Evolutionary conservation across 805 yeast genomes (phyloP).

Genomic region (Cyberlindnera galapagoensis): DNA sequence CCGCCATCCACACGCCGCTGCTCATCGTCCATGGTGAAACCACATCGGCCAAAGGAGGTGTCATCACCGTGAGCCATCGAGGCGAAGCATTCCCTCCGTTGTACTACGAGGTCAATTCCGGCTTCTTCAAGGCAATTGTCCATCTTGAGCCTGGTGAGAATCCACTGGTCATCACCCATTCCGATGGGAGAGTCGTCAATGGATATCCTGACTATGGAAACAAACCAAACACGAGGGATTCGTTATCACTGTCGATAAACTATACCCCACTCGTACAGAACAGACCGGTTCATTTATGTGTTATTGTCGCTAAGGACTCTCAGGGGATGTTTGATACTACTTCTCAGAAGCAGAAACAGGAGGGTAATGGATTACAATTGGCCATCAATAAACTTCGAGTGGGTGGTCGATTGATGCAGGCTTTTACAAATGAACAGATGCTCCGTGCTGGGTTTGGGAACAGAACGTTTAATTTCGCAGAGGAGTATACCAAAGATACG

Average conservation of each 20-base stretch:
- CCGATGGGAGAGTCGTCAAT: slow-evolving; percentile 29
- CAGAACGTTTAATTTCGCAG: slow-evolving; percentile 69
- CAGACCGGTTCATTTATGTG: slow-evolving; percentile 76
- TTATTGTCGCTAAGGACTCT: slow-evolving; percentile 73
- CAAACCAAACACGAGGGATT: slow-evolving; percentile 1
- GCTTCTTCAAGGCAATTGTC: slow-evolving; percentile 68
- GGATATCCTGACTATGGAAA: slow-evolving; percentile 23
- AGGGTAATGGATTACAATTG: slow-evolving; percentile 59
- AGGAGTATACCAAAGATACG: slow-evolving; percentile 52
- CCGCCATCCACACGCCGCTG: slow-evolving; percentile 41
- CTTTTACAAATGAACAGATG: slow-evolving; percentile 90
- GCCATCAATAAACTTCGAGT: slow-evolving; percentile 72
- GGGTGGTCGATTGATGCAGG: slow-evolving; percentile 85
- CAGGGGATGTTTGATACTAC: slow-evolving; percentile 68
- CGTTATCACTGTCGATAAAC: slow-evolving; percentile 28
- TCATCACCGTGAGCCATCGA: slow-evolving; percentile 37
- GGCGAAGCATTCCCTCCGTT: slow-evolving; percentile 51
- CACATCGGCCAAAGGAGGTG: slow-evolving; percentile 24
- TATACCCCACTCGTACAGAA: slow-evolving; percentile 54
- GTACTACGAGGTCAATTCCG: slow-evolving; percentile 59
- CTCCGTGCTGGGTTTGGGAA: slow-evolving; percentile 68
- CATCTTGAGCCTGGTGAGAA: slow-evolving; percentile 70
- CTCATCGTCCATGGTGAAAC: slow-evolving; percentile 42
- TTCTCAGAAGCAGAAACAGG: slow-evolving; percentile 36
- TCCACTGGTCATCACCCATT: slow-evolving; percentile 42